phyloP scores from a whole-genome alignment of 139 green algal species.

The Edaphochlamys debaryana region DNA sequence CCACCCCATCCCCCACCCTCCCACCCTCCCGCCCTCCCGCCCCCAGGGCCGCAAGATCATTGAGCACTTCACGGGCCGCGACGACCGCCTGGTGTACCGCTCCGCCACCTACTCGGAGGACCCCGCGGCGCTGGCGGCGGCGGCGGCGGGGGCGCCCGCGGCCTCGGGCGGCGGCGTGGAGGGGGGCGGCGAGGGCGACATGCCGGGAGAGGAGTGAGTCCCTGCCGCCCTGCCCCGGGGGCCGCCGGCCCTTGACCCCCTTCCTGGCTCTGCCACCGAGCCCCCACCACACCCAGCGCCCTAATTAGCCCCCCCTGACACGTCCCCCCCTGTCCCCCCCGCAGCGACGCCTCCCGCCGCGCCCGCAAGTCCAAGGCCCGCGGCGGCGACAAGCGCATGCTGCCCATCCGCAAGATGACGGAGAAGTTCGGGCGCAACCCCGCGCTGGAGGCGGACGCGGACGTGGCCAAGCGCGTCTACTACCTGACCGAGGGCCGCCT shows the following conservation, averaged over 20 bases:
- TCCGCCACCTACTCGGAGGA: conserved; percentile 70
- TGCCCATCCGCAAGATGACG: conserved; percentile 81
- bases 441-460: conserved; percentile 39
- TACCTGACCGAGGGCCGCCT: conserved; percentile 69
- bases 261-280: neutral
- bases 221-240: too few species aligned
- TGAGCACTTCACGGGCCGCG: conserved; percentile 70
- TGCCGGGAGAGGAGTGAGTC: conserved; percentile 33
- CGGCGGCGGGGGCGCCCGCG: neutral
- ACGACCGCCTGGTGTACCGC: conserved; percentile 81
- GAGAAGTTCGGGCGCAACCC: conserved; percentile 78
- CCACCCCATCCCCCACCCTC: neutral
- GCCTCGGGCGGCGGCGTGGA: neutral
- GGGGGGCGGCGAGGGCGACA: neutral
- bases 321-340: too few species aligned
- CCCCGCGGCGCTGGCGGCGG: neutral
- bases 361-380: conserved; percentile 18
- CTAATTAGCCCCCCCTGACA: too few species aligned
- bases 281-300: too few species aligned
- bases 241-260: too few species aligned
- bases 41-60: conserved; percentile 62
- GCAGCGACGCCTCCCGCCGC: conserved; percentile 13
- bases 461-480: conserved; percentile 81
- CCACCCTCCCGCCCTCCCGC: neutral
- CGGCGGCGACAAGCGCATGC: conserved; percentile 42